Percentiles rank a stretch among this genome's conserved stretches.
Conservation (phyloP, 495 filamentous ascomycete genomes). For the Neurospora sublineolata region DNA sequence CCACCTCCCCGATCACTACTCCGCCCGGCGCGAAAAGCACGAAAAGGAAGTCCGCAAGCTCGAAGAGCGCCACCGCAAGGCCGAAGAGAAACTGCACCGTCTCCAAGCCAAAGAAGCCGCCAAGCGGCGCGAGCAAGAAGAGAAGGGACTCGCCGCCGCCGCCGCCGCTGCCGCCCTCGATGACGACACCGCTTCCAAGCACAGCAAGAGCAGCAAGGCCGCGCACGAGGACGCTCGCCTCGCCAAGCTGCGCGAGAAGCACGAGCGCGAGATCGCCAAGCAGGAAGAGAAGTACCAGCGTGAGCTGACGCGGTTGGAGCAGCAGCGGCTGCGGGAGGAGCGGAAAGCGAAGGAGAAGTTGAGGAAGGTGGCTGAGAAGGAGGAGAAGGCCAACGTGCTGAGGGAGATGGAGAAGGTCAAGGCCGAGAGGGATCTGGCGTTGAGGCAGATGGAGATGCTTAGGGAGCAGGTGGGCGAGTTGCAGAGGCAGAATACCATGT, state of each 20-base stretch:
- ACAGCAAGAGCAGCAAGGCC: slow-evolving; percentile 33
- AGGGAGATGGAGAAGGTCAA: slow-evolving; percentile 41
- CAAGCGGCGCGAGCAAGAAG: slow-evolving; percentile 15
- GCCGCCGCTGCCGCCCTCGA: slow-evolving; percentile 10
- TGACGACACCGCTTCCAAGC: slow-evolving; percentile 3
- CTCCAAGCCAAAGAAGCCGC: slow-evolving; percentile 34
- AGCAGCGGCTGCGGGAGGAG: slow-evolving; percentile 47
- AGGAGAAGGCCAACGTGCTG: slow-evolving; percentile 36
- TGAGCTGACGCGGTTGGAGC: slow-evolving; percentile 52
- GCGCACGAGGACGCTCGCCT: slow-evolving; percentile 6
- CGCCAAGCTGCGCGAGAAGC: slow-evolving; percentile 45
- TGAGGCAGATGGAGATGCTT: slow-evolving; percentile 50
- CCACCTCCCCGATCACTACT: not conserved
- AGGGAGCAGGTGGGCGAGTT: slow-evolving; percentile 49
- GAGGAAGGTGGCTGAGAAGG: slow-evolving; percentile 41
- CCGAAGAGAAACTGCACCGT: slow-evolving; percentile 56
- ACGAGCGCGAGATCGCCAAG: slow-evolving; percentile 47
- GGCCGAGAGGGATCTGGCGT: slow-evolving; percentile 44
- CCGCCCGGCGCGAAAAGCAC: slow-evolving; percentile 30
- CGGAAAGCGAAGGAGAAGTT: slow-evolving; percentile 49
- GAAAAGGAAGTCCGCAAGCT: slow-evolving; percentile 70
- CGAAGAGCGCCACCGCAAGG: slow-evolving; percentile 53
- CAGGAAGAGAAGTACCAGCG: slow-evolving; percentile 53
- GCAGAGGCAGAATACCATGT: slow-evolving; percentile 53
- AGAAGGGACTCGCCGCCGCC: not conserved